Evolutionary conservation across 2,329 filamentous ascomycete species (phyloP), one percentile per base, ranked within the genome.

Genomic region (Fusarium brachygibbosum): DNA sequence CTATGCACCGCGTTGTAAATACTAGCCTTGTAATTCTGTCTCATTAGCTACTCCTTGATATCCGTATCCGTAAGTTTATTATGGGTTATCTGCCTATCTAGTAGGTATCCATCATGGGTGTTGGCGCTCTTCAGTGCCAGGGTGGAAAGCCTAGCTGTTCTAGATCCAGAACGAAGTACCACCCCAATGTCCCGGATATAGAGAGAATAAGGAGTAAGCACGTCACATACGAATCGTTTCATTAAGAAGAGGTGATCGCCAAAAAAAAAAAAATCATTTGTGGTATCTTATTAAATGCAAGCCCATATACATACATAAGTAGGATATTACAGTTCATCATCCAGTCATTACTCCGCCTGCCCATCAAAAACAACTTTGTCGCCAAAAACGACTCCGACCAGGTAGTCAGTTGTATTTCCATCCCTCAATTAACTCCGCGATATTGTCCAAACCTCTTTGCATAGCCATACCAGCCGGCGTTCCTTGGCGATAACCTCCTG

Each of bases 381-480:
- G 53, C 44, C 64, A 53, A 53, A 58, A 52, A 44, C 64, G 41
- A 65, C 35, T 32, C 66, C 50, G 28, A 48, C 51, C 51, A 54
- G 52, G 32, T 58, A 63, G 44, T 75, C 59, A 74, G 21, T 51
- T 66, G 34, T 74, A 74, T 42, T 74, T 74, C 70, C 73, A 74
- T 41, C 63, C 63, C 59, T 75, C 73, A 59, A 75, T 75, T 23
- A 75, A 51, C 38, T 75, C 73, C 44, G 73, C 73, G 28, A 75
- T 72, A 50, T 75, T 74, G n/a, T 63, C 50, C 19, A 74, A 52
- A 13, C 70, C 73, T 54, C 73, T 64, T 52, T 75, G 73, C 63
- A 73, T 71, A 19, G 73, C 73, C 60, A 75, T 70, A 10, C 70
- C 73, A 46, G 73, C 73, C n/a, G 73, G 73, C 11, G 73, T 75